These are phyloP conservation scores for Erigeron canadensis DNA, from an alignment of 129 eudicot species.

Conservation along the genomic window DNA sequence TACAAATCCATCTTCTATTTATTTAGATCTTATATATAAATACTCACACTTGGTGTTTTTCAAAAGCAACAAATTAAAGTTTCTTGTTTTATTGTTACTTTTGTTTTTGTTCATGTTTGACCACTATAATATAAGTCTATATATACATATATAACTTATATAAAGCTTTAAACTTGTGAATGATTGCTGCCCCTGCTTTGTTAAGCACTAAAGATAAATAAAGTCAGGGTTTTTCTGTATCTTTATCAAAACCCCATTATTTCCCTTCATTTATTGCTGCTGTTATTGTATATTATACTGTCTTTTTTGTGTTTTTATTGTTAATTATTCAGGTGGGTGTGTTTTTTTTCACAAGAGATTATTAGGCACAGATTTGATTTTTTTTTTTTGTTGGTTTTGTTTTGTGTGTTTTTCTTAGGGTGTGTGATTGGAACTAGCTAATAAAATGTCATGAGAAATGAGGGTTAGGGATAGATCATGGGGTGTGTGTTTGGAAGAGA, in stretches of 20 bases:
- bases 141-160: neutral
- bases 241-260: conserved; percentile 30
- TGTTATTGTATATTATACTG: conserved; percentile 12
- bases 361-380: neutral
- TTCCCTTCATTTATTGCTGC: conserved; percentile 24
- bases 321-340: neutral
- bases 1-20: too few relatives aligned
- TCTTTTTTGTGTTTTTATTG: neutral
- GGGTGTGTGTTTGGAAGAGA: conserved; percentile 95
- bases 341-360: neutral
- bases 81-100: conserved; percentile 39
- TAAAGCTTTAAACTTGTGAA: conserved; percentile 21
- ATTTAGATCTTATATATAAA: too few relatives aligned
- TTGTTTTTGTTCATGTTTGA: conserved; percentile 39
- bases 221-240: conserved; percentile 31
- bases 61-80: conserved; percentile 15
- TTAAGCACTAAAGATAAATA: conserved; percentile 34
- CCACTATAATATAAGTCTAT: conserved; percentile 3
- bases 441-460: conserved; percentile 68
- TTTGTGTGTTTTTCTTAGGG: conserved; percentile 16
- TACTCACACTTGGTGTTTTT: too few relatives aligned
- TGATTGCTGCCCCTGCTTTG: conserved; percentile 45
- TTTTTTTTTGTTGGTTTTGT: neutral
- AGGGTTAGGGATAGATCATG: conserved; percentile 65
- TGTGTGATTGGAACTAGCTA: conserved; percentile 33